Conservation (phyloP, 176 grass and related monocot species). For the Thinopyrum elongatum region DNA sequence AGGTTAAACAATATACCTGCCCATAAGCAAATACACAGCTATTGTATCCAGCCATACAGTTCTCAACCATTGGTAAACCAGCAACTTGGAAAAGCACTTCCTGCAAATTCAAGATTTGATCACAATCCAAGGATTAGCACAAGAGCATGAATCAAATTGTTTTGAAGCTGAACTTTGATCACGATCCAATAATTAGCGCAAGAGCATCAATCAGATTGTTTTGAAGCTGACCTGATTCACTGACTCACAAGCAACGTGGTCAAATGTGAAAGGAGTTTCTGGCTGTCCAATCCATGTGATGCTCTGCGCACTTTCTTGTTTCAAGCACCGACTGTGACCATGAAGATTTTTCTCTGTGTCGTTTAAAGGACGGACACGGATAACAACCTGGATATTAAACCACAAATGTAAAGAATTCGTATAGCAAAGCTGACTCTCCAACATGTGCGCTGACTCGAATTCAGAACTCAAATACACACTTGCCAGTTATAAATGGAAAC, state of each 20-base stretch:
- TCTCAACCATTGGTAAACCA: constrained; percentile 97
- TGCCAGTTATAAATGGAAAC: neutral
- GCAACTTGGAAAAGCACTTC: constrained; percentile 81
- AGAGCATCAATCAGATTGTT: constrained; percentile 12
- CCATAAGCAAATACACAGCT: constrained; percentile 97
- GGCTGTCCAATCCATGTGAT: constrained; percentile 91
- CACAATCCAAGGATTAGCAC: constrained; percentile 16
- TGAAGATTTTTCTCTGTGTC: constrained; percentile 52
- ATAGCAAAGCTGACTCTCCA: neutral
- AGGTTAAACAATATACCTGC: constrained; percentile 58
- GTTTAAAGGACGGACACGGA: constrained; percentile 81
- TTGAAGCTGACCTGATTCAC: constrained; percentile 72
- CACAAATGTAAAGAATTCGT: constrained; percentile 25
- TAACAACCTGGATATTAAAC: constrained; percentile 64
- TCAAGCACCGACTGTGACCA: constrained; percentile 79
- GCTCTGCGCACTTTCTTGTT: constrained; percentile 73
- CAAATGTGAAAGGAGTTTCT: constrained; percentile 76
- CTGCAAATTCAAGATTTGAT: constrained; percentile 41
- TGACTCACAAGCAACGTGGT: constrained; percentile 93
- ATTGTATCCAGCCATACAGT: constrained; percentile 94
- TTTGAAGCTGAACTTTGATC: constrained; percentile 43
- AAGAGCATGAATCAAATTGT: neutral
- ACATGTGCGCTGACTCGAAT: neutral
- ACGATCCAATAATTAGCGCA: neutral
- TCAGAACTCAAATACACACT: neutral